Conservation (phyloP, 495 filamentous ascomycete genomes). For the Hypoxylon fuscum region DNA sequence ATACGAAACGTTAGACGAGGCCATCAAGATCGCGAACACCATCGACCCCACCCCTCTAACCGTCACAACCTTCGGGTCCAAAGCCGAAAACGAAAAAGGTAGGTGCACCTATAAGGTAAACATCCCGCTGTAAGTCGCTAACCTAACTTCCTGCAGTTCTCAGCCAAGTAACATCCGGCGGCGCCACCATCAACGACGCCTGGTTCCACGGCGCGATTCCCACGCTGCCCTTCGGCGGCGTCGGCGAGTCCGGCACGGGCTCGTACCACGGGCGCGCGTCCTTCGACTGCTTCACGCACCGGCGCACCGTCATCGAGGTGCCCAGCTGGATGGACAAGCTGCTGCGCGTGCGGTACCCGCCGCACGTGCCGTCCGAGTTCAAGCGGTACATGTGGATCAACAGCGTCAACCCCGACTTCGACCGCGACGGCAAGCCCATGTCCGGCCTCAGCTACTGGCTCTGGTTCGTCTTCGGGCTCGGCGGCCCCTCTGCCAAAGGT, state of each 20-base stretch:
- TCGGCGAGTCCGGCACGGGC: conserved; percentile 85
- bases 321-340: conserved; percentile 83
- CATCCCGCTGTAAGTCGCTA: neutral
- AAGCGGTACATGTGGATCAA: conserved; percentile 65
- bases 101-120: conserved; percentile 31
- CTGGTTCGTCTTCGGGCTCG: conserved; percentile 54
- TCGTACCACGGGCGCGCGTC: conserved; percentile 83
- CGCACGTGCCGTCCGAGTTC: conserved; percentile 65
- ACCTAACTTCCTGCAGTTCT: conserved; percentile 59
- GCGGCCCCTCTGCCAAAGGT: conserved; percentile 56
- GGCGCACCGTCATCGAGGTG: conserved; percentile 76
- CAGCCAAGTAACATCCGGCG: conserved; percentile 73
- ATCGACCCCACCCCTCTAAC: conserved; percentile 83
- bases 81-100: conserved; percentile 75
- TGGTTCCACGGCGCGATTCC: conserved; percentile 81
- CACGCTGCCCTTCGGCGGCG: conserved; percentile 87
- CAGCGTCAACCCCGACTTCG: conserved; percentile 77
- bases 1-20: conserved; percentile 79
- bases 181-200: conserved; percentile 82
- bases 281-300: conserved; percentile 88
- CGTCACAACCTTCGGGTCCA: conserved; percentile 84
- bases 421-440: conserved; percentile 73
- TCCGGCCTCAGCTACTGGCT: conserved; percentile 59
- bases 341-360: conserved; percentile 82
- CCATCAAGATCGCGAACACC: conserved; percentile 76